Evolutionary conservation across 331 rosid genomes (phyloP).

Genomic region (Malus hybrid): DNA sequence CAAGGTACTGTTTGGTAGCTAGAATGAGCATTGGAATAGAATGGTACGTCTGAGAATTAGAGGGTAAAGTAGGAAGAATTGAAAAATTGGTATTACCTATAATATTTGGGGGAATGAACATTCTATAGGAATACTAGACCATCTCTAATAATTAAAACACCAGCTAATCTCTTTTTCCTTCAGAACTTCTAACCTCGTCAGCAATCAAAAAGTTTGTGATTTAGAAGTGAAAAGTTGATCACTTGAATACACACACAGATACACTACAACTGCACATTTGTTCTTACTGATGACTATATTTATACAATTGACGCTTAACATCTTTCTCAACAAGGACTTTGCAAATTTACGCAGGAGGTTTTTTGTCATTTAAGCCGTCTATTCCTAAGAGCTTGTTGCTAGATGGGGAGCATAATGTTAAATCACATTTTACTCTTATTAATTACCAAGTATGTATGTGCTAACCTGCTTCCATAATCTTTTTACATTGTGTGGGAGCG

Average conservation of each 20-base stretch:
- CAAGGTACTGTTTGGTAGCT: neutral
- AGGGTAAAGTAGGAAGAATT: neutral
- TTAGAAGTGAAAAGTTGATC: slow-evolving; percentile 8
- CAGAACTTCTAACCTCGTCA: neutral
- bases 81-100: neutral
- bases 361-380: slow-evolving; percentile 81
- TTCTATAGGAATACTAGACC: neutral
- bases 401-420: slow-evolving; percentile 57
- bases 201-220: neutral
- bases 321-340: neutral
- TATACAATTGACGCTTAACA: slow-evolving; percentile 4
- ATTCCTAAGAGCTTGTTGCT: slow-evolving; percentile 73
- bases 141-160: neutral
- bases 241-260: slow-evolving; percentile 1
- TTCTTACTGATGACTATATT: neutral
- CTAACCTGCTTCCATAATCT: slow-evolving; percentile 27
- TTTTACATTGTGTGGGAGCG: slow-evolving; percentile 15
- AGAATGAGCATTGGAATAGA: neutral
- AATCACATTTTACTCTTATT: slow-evolving; percentile 72
- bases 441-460: slow-evolving; percentile 83
- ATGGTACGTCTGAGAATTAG: neutral
- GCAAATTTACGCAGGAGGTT: slow-evolving; percentile 65
- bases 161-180: neutral
- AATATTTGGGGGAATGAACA: neutral
- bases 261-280: neutral